phyloP scores from a whole-genome alignment of 106 monocot species.

The Agapanthus africanus region DNA sequence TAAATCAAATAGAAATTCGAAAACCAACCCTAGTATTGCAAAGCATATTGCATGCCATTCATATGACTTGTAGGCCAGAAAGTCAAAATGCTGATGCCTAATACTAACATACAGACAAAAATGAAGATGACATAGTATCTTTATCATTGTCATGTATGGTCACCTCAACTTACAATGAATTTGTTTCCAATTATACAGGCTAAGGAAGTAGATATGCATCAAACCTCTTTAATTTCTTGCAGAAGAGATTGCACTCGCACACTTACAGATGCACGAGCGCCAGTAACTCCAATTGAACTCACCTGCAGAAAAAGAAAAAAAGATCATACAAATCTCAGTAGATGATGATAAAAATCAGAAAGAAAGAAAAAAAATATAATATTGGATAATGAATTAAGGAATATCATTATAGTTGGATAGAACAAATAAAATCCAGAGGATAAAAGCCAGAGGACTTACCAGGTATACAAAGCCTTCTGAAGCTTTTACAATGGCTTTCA shows the following conservation, averaged over 20 bases:
- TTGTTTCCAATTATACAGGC: background rate
- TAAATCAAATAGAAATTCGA: no score
- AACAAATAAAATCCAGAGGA: background rate
- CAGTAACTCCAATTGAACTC: slow-evolving; percentile 60
- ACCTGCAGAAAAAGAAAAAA: slow-evolving; percentile 27
- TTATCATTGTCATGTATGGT: background rate
- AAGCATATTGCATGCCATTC: no score
- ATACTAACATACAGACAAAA: background rate
- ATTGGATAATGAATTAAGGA: no score
- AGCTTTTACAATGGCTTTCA: slow-evolving; percentile 60
- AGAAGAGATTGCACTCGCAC: slow-evolving; percentile 36
- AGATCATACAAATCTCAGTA: background rate
- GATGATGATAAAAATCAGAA: background rate
- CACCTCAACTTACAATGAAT: background rate
- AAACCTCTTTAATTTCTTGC: slow-evolving; percentile 53
- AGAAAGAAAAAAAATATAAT: background rate
- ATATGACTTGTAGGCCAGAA: background rate
- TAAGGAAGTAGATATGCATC: background rate
- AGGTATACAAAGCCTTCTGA: slow-evolving; percentile 81
- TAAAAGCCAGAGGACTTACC: slow-evolving; percentile 26
- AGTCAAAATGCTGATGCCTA: background rate
- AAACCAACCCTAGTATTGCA: no score
- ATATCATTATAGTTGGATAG: no score
- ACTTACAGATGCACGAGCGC: slow-evolving; percentile 47
- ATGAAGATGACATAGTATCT: background rate